Evolutionary conservation across 305 asterid species (phyloP), one percentile per base, ranked within the genome.

Genomic region (Plantago lanceolata): DNA sequence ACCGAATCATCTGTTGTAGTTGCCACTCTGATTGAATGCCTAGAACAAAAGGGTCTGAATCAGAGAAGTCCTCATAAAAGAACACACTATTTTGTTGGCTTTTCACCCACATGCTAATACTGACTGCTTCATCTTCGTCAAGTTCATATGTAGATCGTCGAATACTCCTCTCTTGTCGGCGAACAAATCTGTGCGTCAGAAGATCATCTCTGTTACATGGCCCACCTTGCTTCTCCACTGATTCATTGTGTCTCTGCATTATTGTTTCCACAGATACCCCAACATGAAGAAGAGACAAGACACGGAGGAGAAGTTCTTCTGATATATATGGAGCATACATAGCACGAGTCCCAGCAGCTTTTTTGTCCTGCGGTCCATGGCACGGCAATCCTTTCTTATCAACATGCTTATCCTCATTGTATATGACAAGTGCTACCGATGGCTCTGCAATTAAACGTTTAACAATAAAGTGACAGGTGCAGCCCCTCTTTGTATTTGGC

Each of bases 1-100:
- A 92, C 49, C 81, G 85, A 76, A 92, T 92, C 95, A 92, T 85
- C 69, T 89, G 98, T 68, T 92, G 98, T 81, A 92, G 79, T 80
- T 92, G 98, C 98, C 98, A 92, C 61, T 92, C 98, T 45, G 97
- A 85, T 76, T 92, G 98, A 75, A 92, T 89, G 33, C 98, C 98
- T 75, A 92, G 74, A 65, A 80, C 77, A 56, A 85, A 84, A 74
- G 98, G 89, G 61, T 75, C 89, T 18, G 95, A 82, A 76, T 87
- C 90, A 55, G 95, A 86, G 75, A 86, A 84, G 66, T 89, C 86
- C 78, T 89, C 80, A 57, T 84, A 87, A 78, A 82, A 92, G 93
- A 92, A 92, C 64, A 92, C 78, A 48, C 74, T 80, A 73, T 68
- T 79, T 75, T 72, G 90, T 75, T 89, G 93, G 79, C 77, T 80